Base-by-base conservation (phyloP, 1,139 yeast species). In the Blastobotrys malaysiensis region DNA sequence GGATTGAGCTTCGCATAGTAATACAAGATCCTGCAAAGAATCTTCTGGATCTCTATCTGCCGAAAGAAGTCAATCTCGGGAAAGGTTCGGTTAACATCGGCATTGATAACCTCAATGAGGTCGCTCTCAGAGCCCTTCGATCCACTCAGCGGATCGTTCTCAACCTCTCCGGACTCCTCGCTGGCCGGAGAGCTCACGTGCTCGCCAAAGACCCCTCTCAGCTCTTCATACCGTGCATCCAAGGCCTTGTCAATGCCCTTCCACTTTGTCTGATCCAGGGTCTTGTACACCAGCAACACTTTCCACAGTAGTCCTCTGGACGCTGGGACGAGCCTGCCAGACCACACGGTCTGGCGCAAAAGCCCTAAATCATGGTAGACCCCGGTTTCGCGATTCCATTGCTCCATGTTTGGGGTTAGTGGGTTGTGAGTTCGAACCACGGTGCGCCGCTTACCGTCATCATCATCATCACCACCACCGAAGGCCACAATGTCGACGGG, bases 1-100 rank as follows among this genome's bases (percentile, higher is more conserved):
- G 71, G 69, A 61, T 80, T 78, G 59, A 77, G 74, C 61, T 78
- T 77, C 27, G 82, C 70, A 78, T 84, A 82, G 6, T 79, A 71
- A 59, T 73, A 80, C 47, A 82, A 68, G 2, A 82, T 69, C 50
- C 76, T 75, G 13, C 77, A 73, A 53, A 82, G 65, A 20, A 67
- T 63, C 53, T 72, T 73, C 54, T 69, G 69, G 11, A 64, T 63
- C 14, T 57, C 49, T 0, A 56, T 20, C 9, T 60, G 59, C 54
- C 75, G 73, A 62, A 77, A 81, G 59, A 77, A 76, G 16, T 66
- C 71, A 46, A 80, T 77, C 5, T 84, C 86, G 0, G 86, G 86
- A 58, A 80, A 81, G n/a, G 82, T 70, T 49, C 87, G 69, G 46
- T 79, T 83, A 4, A 81, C 76, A 59, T 82, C 87, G 55, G 67